Conservation (phyloP, 257 asterid species). For the Petrea volubilis region DNA sequence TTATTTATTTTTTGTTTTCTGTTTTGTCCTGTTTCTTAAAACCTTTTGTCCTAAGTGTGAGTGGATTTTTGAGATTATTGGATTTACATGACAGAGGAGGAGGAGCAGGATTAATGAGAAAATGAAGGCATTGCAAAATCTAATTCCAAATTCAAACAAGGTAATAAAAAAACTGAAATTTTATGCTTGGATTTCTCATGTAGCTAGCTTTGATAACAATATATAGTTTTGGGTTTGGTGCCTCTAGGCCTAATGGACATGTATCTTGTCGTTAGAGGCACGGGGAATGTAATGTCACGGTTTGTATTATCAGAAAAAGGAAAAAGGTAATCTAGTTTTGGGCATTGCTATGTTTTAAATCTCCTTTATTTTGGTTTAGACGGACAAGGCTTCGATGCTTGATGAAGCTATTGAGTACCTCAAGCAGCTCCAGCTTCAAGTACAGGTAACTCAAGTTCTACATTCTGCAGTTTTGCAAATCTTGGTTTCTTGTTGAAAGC, state of each 20-base stretch:
- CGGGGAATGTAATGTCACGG: no score
- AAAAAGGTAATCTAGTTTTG: not conserved
- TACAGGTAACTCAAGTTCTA: slow-evolving; percentile 48
- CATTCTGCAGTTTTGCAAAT: not conserved
- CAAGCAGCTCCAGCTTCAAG: slow-evolving; percentile 90
- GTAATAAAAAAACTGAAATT: slow-evolving; percentile 26
- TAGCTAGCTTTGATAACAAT: not conserved
- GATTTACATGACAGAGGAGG: slow-evolving; percentile 55
- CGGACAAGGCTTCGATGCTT: slow-evolving; percentile 93
- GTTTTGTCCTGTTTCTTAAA: not conserved
- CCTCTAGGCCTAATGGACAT: no score
- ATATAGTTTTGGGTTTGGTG: no score
- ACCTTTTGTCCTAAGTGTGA: not conserved
- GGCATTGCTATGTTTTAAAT: not conserved
- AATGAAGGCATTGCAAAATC: slow-evolving; percentile 80
- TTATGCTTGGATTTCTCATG: not conserved
- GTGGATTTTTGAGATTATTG: not conserved
- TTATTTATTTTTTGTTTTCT: no score
- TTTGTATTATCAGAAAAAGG: no score
- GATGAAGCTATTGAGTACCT: slow-evolving; percentile 86
- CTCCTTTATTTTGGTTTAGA: slow-evolving; percentile 38
- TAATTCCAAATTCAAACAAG: slow-evolving; percentile 85
- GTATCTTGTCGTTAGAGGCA: no score
- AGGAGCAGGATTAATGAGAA: slow-evolving; percentile 85
- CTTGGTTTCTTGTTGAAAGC: no score